Percentiles rank a stretch among this genome's conserved stretches.
Evolutionary conservation across 257 asterid species (phyloP).

Genomic region (Orobanche coerulescens): DNA sequence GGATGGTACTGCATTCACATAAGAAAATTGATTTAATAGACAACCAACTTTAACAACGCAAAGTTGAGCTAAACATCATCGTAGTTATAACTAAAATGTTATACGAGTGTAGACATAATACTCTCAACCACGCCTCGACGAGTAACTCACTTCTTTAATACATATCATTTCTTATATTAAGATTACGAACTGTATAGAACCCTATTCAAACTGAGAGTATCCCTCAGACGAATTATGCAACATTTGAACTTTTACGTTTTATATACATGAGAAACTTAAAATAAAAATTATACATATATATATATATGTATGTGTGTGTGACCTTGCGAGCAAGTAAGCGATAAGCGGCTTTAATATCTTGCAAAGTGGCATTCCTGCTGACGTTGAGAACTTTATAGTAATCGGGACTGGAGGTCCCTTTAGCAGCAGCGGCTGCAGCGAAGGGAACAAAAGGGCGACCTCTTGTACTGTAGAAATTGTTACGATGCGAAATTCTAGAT

Average conservation of each 20-base stretch:
- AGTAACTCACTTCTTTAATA: too few relatives aligned
- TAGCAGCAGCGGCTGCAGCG: slow-evolving; percentile 39
- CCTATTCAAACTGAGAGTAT: too few relatives aligned
- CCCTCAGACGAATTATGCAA: neutral
- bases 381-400: slow-evolving; percentile 75
- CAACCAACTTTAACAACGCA: neutral
- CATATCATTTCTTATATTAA: too few relatives aligned
- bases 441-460: slow-evolving; percentile 44
- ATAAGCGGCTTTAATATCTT: slow-evolving; percentile 76
- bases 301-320: too few relatives aligned
- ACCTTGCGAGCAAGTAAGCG: slow-evolving; percentile 97
- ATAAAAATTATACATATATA: neutral
- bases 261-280: neutral
- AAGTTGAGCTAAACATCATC: slow-evolving; percentile 7
- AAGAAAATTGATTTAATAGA: slow-evolving; percentile 8
- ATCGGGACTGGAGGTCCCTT: slow-evolving; percentile 36
- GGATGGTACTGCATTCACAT: slow-evolving; percentile 76
- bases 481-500: slow-evolving; percentile 19
- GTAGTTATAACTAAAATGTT: too few relatives aligned
- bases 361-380: slow-evolving; percentile 68
- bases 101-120: too few relatives aligned
- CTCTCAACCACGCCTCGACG: too few relatives aligned
- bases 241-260: neutral
- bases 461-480: slow-evolving; percentile 11
- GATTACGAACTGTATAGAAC: too few relatives aligned